Percentiles rank a stretch among this genome's conserved stretches.
phyloP scores from a whole-genome alignment of 2,329 filamentous ascomycete species.

The Rutstroemia sp. region DNA sequence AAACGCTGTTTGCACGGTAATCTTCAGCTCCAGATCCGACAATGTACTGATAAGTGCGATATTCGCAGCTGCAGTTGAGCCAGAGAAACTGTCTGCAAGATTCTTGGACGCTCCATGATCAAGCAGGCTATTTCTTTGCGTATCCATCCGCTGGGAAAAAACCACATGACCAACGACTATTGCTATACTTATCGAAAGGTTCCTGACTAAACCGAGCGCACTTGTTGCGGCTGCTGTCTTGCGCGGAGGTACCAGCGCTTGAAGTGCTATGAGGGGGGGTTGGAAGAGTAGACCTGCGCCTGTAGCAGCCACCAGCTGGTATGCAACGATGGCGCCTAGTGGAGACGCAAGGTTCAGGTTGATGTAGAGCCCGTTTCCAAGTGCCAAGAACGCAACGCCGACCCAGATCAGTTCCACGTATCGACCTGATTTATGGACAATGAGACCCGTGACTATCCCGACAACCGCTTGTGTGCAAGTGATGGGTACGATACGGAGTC shows the following conservation, averaged over 20 bases:
- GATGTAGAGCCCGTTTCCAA: slow-evolving; percentile 39
- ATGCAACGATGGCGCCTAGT: slow-evolving; percentile 35
- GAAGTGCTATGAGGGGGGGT: slow-evolving; percentile 47
- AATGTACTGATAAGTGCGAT: not conserved
- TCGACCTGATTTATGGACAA: slow-evolving; percentile 46
- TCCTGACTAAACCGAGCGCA: slow-evolving; percentile 40
- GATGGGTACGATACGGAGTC: slow-evolving; percentile 65
- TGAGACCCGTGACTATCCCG: slow-evolving; percentile 56
- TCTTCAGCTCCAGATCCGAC: slow-evolving; percentile 4
- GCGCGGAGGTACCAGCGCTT: slow-evolving; percentile 37
- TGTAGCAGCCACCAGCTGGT: slow-evolving; percentile 43
- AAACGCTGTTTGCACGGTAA: slow-evolving; percentile 15
- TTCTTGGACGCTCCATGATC: slow-evolving; percentile 12
- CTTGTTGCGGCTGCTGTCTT: slow-evolving; percentile 41
- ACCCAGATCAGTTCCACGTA: slow-evolving; percentile 40
- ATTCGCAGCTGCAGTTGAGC: not conserved
- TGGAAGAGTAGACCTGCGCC: slow-evolving; percentile 47
- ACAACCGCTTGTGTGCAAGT: slow-evolving; percentile 56
- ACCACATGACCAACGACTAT: slow-evolving; percentile 40
- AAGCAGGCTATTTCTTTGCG: slow-evolving; percentile 6
- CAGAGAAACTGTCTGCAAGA: slow-evolving; percentile 30
- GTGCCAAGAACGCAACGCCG: slow-evolving; percentile 34
- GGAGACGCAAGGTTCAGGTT: slow-evolving; percentile 31
- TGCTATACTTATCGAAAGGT: slow-evolving; percentile 35
- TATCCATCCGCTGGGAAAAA: slow-evolving; percentile 36